Conservation (phyloP, 2,329 filamentous ascomycete genomes). For the Claviceps monticola region DNA sequence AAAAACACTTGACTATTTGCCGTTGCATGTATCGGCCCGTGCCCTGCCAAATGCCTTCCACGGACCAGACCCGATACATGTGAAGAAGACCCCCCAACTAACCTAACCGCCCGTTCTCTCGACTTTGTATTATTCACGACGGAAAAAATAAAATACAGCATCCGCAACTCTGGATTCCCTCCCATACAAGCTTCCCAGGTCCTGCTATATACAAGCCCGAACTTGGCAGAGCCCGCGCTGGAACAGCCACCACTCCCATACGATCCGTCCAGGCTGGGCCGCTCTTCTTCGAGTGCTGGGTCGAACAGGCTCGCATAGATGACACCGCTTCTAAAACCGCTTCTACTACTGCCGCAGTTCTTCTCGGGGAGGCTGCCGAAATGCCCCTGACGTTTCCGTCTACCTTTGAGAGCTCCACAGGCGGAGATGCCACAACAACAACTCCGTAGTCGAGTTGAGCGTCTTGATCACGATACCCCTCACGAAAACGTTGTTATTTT, state of each 20-base stretch:
- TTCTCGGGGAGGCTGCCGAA: neutral
- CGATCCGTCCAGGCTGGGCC: conserved; percentile 42
- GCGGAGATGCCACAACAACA: neutral
- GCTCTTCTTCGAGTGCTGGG: conserved; percentile 52
- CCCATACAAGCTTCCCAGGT: conserved; percentile 32
- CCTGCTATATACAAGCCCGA: conserved; percentile 15
- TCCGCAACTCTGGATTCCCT: conserved; percentile 48
- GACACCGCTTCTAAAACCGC: neutral
- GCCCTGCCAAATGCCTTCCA: neutral
- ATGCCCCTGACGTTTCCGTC: neutral
- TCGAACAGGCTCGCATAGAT: conserved; percentile 26
- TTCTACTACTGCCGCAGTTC: neutral
- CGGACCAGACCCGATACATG: neutral
- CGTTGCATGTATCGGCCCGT: neutral
- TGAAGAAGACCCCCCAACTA: neutral
- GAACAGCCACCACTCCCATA: conserved; percentile 32
- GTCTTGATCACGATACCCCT: neutral
- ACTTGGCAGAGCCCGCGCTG: conserved; percentile 18
- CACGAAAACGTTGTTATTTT: neutral
- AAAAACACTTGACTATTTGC: neutral
- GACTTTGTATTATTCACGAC: neutral
- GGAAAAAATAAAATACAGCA: conserved; percentile 23
- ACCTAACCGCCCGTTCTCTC: neutral
- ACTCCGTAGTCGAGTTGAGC: neutral
- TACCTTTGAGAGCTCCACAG: neutral